Evolutionary conservation across 768 basidiomycete species (phyloP), one percentile per base, ranked within the genome.

Genomic region (Pleurotus salmoneostramineus): DNA sequence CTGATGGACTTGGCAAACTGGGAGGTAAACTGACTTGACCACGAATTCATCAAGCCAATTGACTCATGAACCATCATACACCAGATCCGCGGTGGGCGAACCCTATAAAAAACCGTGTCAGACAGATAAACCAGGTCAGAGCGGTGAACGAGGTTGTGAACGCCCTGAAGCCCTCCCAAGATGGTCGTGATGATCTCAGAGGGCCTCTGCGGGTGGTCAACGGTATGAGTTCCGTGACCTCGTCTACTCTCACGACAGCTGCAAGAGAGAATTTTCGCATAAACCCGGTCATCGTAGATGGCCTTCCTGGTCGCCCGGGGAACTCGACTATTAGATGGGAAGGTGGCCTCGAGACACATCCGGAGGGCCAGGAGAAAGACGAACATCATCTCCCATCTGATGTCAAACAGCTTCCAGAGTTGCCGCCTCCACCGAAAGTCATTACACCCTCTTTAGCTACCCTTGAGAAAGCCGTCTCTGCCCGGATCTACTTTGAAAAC

Each of bases 401-500:
- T 57, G 68, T 64, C 54, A 63, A 61, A 64, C 67, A 70, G 62
- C 56, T 69, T 62, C 65, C 67, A 11, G 63, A 65, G 60, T 68
- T 61, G 58, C 74, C 69, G 43, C 74, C 73, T 47, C 80, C 80
- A 59, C 52, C 52, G 52, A 77, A 80, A 69, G 74, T 79, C 55
- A 88, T 98, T 66, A 84, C 80, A 11, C 95, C 96, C 40, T 95
- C 95, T 56, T 79, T 99, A 57, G 80, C 87, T 44, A 97, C 96
- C 33, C 78, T 98, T 67, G 95, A 99, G 72, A 95, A 91, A 70
- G 93, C 95, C 51, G 92, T 94, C 58, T 88, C 95, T 35, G 87
- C 91, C 42, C 85, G 91, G 68, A 92, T 98, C 74, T 97, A 87
- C 80, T 97, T 98, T 72, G 92, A 93, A 79, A 93, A 91, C 67